Percentiles rank a stretch among this genome's conserved stretches.
Evolutionary conservation across 148 eudicot species (phyloP).

Genomic region (Fagopyrum esculentum): DNA sequence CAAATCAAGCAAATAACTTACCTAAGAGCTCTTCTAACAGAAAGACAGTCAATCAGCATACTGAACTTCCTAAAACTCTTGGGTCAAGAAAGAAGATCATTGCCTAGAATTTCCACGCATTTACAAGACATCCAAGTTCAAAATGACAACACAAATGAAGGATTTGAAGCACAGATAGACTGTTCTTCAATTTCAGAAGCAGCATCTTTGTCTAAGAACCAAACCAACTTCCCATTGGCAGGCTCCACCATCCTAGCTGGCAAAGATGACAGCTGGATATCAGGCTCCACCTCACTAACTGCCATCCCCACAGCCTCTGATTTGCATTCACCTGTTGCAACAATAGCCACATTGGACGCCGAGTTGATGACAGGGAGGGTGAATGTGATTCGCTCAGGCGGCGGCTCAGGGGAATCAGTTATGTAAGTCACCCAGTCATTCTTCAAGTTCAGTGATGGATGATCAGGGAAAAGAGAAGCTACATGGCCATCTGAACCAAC

Average conservation of each 20-base stretch:
- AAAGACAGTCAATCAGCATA: neutral
- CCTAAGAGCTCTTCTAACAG: neutral
- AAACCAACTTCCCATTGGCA: slow-evolving; percentile 45
- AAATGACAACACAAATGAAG: neutral
- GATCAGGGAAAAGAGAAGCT: slow-evolving; percentile 79
- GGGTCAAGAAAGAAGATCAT: neutral
- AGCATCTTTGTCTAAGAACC: slow-evolving; percentile 60
- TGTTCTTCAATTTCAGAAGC: slow-evolving; percentile 42
- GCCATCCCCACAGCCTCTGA: slow-evolving; percentile 52
- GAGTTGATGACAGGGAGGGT: slow-evolving; percentile 86
- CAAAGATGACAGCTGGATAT: slow-evolving; percentile 20
- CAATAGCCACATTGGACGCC: slow-evolving; percentile 69
- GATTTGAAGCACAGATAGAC: slow-evolving; percentile 26
- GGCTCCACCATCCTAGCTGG: slow-evolving; percentile 78
- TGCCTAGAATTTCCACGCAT: neutral
- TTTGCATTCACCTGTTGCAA: slow-evolving; percentile 50
- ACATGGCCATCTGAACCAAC: slow-evolving; percentile 88
- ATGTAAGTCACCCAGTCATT: slow-evolving; percentile 76
- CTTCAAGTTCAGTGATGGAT: slow-evolving; percentile 40
- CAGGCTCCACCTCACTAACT: slow-evolving; percentile 32
- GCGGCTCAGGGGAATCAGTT: slow-evolving; percentile 78
- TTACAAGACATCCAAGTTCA: no score
- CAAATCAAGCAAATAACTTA: neutral
- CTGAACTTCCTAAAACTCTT: neutral
- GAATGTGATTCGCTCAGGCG: slow-evolving; percentile 84